Percentiles rank a stretch among this genome's conserved stretches.
Conservation (phyloP, 2,329 filamentous ascomycete species). For the Colletotrichum navitas region DNA sequence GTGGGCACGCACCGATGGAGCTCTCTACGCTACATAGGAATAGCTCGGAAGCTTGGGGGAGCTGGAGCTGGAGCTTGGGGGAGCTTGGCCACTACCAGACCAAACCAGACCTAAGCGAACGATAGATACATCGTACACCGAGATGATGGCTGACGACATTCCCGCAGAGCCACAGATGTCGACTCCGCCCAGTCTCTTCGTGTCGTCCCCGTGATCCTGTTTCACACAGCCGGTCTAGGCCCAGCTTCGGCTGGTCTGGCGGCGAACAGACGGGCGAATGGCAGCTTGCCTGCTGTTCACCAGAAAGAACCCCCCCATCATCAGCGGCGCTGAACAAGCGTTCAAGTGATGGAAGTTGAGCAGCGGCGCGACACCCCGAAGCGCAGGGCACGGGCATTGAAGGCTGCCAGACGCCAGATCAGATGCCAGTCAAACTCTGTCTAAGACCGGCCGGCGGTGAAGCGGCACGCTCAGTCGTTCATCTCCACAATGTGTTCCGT, state of each 20-base stretch:
- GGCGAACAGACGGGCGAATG: constrained; percentile 34
- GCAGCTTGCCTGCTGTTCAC: constrained; percentile 18
- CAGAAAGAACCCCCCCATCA: constrained; percentile 14
- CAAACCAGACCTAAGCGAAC: constrained; percentile 5
- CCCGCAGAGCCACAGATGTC: constrained; percentile 31
- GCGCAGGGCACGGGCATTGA: constrained; percentile 25
- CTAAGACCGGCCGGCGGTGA: constrained; percentile 39
- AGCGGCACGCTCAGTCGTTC: constrained; percentile 38
- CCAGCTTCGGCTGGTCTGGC: constrained; percentile 10
- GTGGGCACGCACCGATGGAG: constrained; percentile 24
- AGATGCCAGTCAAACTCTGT: constrained; percentile 35
- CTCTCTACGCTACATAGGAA: constrained; percentile 7
- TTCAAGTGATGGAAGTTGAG: constrained; percentile 33
- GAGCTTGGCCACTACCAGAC: constrained; percentile 18
- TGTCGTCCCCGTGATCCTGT: constrained; percentile 19
- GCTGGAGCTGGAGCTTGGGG: constrained; percentile 27
- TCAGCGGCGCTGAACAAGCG: constrained; percentile 38
- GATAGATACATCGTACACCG: not conserved
- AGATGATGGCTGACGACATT: constrained; percentile 30
- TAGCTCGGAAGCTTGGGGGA: constrained; percentile 11
- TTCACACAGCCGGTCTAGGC: constrained; percentile 32
- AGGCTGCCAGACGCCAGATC: constrained; percentile 33
- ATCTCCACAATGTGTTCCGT: constrained; percentile 39
- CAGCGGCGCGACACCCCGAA: constrained; percentile 26
- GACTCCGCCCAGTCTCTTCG: constrained; percentile 7